Percentiles rank a stretch among this genome's conserved stretches.
Evolutionary conservation across 768 basidiomycete genomes (phyloP).

Genomic region (Trametes sanguinea): DNA sequence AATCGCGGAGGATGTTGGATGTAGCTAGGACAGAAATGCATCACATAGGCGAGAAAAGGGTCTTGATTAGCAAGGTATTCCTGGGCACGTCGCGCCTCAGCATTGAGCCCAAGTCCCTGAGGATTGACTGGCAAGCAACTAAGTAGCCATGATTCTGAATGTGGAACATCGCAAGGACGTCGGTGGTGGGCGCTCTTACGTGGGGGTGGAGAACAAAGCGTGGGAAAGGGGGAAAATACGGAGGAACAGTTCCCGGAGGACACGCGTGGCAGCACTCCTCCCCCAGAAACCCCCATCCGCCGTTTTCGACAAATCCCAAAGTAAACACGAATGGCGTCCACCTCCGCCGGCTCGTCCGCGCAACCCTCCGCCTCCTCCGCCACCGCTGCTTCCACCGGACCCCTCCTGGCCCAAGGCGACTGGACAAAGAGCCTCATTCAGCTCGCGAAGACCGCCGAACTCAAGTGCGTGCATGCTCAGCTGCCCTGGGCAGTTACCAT

Average conservation of each 20-base stretch:
- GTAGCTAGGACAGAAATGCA: too few relatives aligned
- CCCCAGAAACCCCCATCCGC: constrained; percentile 29
- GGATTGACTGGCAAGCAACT: too few relatives aligned
- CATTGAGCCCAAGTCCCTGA: too few relatives aligned
- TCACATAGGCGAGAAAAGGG: too few relatives aligned
- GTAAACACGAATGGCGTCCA: constrained; percentile 16
- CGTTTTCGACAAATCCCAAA: constrained; percentile 25
- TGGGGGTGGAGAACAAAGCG: constrained; percentile 3
- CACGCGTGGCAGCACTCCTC: constrained; percentile 23
- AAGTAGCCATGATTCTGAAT: too few relatives aligned
- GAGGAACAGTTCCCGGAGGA: constrained; percentile 33
- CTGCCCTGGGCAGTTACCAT: constrained; percentile 8
- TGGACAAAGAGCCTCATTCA: constrained; percentile 88
- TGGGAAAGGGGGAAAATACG: constrained; percentile 12
- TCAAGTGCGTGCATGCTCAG: constrained; percentile 61
- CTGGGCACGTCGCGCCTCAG: too few relatives aligned
- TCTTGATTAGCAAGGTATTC: too few relatives aligned
- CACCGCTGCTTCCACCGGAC: constrained; percentile 29
- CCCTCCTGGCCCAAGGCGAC: constrained; percentile 79
- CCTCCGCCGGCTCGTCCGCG: constrained; percentile 35
- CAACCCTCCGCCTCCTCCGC: constrained; percentile 27
- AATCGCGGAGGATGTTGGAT: too few relatives aligned
- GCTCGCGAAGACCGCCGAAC: constrained; percentile 82
- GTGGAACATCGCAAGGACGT: too few relatives aligned
- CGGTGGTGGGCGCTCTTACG: neutral